phyloP scores from a whole-genome alignment of 2,329 filamentous ascomycete genomes.

The Cryphonectria carpinicola region DNA sequence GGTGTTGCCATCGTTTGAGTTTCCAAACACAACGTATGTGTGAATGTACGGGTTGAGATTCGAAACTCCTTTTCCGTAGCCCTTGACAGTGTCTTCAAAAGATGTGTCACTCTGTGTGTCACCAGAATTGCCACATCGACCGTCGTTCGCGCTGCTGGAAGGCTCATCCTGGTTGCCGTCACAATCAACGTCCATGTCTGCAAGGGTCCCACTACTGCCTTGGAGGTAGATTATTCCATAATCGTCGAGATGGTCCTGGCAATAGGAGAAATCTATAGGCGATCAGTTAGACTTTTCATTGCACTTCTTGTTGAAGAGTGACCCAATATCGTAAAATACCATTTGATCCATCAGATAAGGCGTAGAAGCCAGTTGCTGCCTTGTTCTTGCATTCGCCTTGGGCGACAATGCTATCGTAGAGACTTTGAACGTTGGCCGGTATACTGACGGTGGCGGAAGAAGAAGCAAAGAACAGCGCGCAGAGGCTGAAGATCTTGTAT shows the following conservation, averaged over 20 bases:
- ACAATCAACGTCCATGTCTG: background rate
- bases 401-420: background rate
- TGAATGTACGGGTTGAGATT: background rate
- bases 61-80: background rate
- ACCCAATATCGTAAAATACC: background rate
- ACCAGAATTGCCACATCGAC: background rate
- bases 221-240: slow-evolving; percentile 4
- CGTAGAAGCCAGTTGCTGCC: slow-evolving; percentile 4
- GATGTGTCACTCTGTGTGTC: background rate
- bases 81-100: background rate
- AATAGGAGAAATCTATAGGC: background rate
- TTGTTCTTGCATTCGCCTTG: slow-evolving; percentile 5
- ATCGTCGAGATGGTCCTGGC: slow-evolving; percentile 1
- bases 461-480: background rate
- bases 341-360: background rate
- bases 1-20: background rate
- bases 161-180: background rate
- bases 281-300: background rate
- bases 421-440: background rate
- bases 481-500: background rate
- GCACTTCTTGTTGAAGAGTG: background rate
- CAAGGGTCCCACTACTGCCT: background rate
- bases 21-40: background rate
- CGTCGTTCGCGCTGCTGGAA: background rate
- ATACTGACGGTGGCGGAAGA: background rate